Percentiles rank a stretch among this genome's conserved stretches.
phyloP scores from a whole-genome alignment of 2,329 filamentous ascomycete genomes.

The Trichophyton verrucosum region DNA sequence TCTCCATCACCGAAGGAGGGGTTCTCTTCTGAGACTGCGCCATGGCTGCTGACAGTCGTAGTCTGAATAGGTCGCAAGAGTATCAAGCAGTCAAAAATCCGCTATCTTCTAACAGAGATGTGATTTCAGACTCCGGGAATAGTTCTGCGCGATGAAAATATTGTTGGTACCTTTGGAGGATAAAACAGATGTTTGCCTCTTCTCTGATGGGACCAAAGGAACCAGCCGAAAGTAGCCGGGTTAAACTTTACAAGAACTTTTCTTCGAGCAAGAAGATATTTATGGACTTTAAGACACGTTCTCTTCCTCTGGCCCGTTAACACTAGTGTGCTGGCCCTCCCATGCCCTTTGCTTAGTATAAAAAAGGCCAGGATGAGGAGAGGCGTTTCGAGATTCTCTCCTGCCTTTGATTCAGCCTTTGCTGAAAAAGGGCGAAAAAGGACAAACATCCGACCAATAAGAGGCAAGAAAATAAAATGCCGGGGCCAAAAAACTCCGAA shows the following conservation, averaged over 20 bases:
- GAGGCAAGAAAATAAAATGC: not conserved
- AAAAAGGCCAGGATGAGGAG: not conserved
- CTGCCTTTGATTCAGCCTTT: no score
- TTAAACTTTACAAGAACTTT: not conserved
- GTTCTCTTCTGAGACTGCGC: conserved; percentile 6
- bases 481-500: not conserved
- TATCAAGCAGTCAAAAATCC: not conserved
- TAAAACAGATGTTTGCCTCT: not conserved
- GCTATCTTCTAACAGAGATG: not conserved
- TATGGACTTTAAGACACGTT: not conserved
- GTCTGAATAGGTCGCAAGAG: not conserved
- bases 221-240: not conserved
- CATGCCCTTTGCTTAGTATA: not conserved
- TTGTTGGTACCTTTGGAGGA: not conserved
- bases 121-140: not conserved
- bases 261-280: not conserved
- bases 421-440: no score
- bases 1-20: conserved; percentile 47
- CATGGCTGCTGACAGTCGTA: not conserved
- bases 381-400: not conserved
- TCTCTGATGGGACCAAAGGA: not conserved
- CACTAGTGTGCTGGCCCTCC: not conserved
- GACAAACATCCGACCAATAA: not conserved
- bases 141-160: not conserved
- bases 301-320: not conserved